Conservation (phyloP, 208 protist genomes). For the Trypanosoma platydactyli region DNA sequence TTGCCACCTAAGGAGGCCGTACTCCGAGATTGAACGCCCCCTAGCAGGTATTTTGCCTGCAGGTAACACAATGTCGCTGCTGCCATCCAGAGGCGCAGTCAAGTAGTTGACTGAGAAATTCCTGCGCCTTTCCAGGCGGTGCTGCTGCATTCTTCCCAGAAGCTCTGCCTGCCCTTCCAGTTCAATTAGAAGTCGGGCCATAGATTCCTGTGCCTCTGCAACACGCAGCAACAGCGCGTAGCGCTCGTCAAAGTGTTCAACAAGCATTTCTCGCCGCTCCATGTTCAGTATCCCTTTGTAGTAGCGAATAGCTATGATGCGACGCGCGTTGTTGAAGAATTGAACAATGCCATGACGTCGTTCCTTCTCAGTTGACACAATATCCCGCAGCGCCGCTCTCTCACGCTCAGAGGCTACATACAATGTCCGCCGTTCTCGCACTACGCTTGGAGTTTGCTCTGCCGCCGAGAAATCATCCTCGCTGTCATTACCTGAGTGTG, state of each 20-base stretch:
- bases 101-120: too few species aligned
- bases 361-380: slow-evolving; percentile 45
- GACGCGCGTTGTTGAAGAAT: slow-evolving; percentile 22
- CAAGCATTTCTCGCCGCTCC: slow-evolving; percentile 40
- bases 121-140: slow-evolving; percentile 2
- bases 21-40: too few species aligned
- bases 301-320: slow-evolving; percentile 22
- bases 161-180: slow-evolving; percentile 16
- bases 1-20: too few species aligned
- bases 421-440: slow-evolving; percentile 6
- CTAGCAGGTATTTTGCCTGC: background rate
- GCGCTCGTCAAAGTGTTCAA: slow-evolving; percentile 35
- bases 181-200: slow-evolving; percentile 15
- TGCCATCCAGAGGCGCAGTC: background rate
- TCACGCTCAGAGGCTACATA: slow-evolving; percentile 18
- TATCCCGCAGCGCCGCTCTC: slow-evolving; percentile 31
- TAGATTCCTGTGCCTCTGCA: slow-evolving; percentile 13
- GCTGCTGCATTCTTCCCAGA: slow-evolving; percentile 13
- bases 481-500: slow-evolving; percentile 52
- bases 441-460: slow-evolving; percentile 20
- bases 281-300: slow-evolving; percentile 39
- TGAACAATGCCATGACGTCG: slow-evolving; percentile 30
- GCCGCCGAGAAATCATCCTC: slow-evolving; percentile 45
- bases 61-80: slow-evolving; percentile 1
- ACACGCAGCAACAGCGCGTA: slow-evolving; percentile 24